Evolutionary conservation across 306 rosid species (phyloP), one percentile per base, ranked within the genome.

Genomic region (Hylodesmum podocarpum): DNA sequence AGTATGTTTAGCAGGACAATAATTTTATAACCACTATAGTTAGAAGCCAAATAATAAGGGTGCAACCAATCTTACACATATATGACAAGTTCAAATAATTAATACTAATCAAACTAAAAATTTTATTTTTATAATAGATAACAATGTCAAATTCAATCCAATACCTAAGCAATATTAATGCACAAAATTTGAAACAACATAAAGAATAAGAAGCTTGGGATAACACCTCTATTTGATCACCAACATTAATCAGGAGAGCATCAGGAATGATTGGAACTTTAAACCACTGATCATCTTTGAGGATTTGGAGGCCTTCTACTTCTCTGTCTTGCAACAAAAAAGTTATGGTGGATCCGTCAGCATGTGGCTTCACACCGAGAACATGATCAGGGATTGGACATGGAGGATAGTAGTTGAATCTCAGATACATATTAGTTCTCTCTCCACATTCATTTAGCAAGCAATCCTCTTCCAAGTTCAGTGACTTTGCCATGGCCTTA

Each of bases 241-340:
- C 98, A 40, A 93, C 86, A 41, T 93, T 91, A 54, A 93, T 55
- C 68, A 91, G 37, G 13, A 93, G 83, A 80, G 96, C 94, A 21
- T 82, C 71, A 14, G 92, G 78, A 62, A 89, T 49, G 27, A 88
- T 83, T n/a, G 98, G 91, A 40, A 88, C 90, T 76, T 70, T 87
- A 53, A 78, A 88, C 98, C 98, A 94, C 63, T 83, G 64, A 8
- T 78, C 78, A 61, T 85, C 96, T 83, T 84, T 88, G 84, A 84
- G 75, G 75, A 94, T 41, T 78, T 94, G 98, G 34, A 94, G 91
- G 54, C 98, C 97, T 81, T 89, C 96, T 9, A 89, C 90, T 61
- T 84, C 84, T 63, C 75, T 22, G 62, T 91, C 97, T 77, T 88
- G 98, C 87, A 94, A 70, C 36, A 94, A 72, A 33, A 84, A 72